phyloP scores from a whole-genome alignment of 176 grass and related monocot genomes.

The Panicum miliaceum region DNA sequence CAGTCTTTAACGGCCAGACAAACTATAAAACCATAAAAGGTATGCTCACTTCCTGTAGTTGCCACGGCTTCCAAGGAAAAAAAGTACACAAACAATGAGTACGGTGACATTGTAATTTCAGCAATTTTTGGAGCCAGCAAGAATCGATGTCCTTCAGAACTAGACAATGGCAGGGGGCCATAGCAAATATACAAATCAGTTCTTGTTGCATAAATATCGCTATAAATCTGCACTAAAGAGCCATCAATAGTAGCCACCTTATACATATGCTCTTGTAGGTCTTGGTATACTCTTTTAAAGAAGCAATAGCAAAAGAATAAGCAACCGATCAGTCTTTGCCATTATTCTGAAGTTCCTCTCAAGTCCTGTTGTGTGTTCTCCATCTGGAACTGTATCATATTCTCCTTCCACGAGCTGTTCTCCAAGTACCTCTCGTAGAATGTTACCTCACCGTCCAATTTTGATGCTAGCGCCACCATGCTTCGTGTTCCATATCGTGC shows the following conservation, averaged over 20 bases:
- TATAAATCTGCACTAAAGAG: constrained; percentile 10
- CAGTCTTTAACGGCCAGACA: no score
- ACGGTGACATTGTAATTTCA: background rate
- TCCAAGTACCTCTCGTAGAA: constrained; percentile 82
- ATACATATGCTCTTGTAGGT: background rate
- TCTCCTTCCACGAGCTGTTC: constrained; percentile 64
- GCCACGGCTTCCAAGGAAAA: no score
- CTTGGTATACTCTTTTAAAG: background rate
- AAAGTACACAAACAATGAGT: background rate
- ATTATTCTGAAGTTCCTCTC: constrained; percentile 8
- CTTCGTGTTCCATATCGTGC: constrained; percentile 85
- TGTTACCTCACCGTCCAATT: constrained; percentile 47
- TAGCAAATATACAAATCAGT: background rate
- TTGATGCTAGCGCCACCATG: constrained; percentile 63
- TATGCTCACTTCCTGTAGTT: no score
- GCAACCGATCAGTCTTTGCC: background rate
- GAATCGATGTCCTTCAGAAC: background rate
- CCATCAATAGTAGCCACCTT: background rate
- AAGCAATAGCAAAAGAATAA: background rate
- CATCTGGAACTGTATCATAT: constrained; percentile 52
- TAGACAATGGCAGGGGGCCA: background rate
- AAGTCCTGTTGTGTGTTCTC: constrained; percentile 35
- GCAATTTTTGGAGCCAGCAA: background rate
- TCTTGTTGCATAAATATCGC: background rate
- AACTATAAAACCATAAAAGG: no score